These are phyloP conservation scores for Camellia lanceoleosa DNA, from an alignment of 148 eudicot species.

Conservation along the genomic window DNA sequence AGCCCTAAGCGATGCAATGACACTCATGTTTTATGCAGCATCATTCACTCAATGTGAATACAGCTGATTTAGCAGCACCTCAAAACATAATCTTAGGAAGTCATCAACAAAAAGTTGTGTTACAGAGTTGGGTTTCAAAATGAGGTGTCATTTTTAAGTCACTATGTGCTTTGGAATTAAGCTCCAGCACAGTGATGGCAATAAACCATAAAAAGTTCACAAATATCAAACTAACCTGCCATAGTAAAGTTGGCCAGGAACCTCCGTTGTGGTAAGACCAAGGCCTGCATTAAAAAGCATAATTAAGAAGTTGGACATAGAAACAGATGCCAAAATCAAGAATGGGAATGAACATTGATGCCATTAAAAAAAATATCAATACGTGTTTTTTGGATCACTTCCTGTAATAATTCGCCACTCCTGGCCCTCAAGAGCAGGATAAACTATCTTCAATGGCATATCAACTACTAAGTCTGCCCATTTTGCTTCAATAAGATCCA, in stretches of 20 bases:
- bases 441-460: conserved; percentile 47
- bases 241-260: conserved; percentile 79
- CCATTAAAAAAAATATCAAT: neutral
- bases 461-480: conserved; percentile 42
- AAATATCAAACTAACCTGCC: conserved; percentile 58
- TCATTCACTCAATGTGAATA: neutral
- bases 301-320: neutral
- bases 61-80: neutral
- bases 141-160: neutral
- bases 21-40: neutral
- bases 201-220: neutral
- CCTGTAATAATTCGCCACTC: conserved; percentile 49
- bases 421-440: conserved; percentile 43
- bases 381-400: conserved; percentile 49
- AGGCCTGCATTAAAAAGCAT: conserved; percentile 45
- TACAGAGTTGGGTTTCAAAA: neutral
- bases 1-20: neutral
- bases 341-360: neutral
- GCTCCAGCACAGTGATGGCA: neutral
- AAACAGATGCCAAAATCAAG: conserved; percentile 8
- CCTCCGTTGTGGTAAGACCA: conserved; percentile 81
- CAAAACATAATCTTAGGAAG: neutral
- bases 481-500: conserved; percentile 44
- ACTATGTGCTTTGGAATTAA: neutral
- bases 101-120: neutral